phyloP scores from a whole-genome alignment of 2,329 filamentous ascomycete species.

The Cladorrhinum sp. region DNA sequence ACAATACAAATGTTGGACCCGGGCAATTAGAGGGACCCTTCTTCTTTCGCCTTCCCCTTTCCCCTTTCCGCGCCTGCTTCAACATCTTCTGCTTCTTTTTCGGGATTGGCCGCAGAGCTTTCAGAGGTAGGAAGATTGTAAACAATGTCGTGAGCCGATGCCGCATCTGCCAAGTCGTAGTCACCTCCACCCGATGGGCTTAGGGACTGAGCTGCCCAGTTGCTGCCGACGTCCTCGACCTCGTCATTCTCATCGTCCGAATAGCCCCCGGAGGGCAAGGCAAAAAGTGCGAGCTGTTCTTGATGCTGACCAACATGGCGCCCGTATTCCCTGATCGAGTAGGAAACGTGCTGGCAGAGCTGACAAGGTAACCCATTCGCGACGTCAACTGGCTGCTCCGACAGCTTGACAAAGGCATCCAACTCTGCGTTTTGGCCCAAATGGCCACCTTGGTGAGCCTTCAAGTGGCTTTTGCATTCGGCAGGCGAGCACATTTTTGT shows the following conservation, averaged over 20 bases:
- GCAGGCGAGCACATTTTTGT: background rate
- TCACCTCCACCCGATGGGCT: no score
- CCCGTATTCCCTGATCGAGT: constrained; percentile 24
- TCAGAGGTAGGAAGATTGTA: no score
- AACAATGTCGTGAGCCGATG: no score
- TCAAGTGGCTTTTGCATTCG: background rate
- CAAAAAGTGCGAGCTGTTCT: constrained; percentile 27
- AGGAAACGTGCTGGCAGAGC: constrained; percentile 19
- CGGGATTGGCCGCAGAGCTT: no score
- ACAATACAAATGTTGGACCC: no score
- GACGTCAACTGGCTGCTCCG: background rate
- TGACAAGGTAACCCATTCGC: constrained; percentile 15
- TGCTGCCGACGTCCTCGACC: no score
- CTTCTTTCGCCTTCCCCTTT: no score
- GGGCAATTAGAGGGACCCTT: no score
- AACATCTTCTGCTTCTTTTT: no score
- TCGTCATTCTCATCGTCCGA: background rate
- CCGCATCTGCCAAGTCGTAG: no score
- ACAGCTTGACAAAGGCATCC: background rate
- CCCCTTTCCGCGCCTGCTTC: no score
- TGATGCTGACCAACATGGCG: constrained; percentile 29
- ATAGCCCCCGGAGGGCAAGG: constrained; percentile 4
- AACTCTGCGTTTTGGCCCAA: background rate
- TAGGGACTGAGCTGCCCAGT: background rate
- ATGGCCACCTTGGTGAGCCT: background rate